Base-by-base conservation (phyloP, 2,329 filamentous ascomycete genomes). In the Hymenoscyphus scutula region DNA sequence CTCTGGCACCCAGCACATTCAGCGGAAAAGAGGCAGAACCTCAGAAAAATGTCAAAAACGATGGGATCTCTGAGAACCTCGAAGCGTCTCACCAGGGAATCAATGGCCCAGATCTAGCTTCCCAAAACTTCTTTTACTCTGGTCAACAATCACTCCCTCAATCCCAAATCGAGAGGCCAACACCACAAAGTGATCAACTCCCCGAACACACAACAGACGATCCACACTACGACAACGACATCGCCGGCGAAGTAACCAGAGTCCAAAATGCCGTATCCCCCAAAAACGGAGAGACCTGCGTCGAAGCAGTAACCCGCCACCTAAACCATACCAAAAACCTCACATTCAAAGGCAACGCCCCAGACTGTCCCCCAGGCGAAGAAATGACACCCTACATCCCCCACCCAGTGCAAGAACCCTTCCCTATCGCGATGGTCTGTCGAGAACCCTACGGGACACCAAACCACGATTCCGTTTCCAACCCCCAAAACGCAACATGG, bases 401-500 rank as follows among this genome's bases (percentile, higher is more conserved):
- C 0, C 78, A 85, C 25, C 77, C 78, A 0, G 72, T 75, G 0
- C 82, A 85, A 63, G 76, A 80, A 2, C 80, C 84, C 0, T 84
- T 91, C 17, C 88, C 89, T 0, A 90, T 92, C 66, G 89, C 89
- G 0, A 77, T 92, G 56, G 88, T 91, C 0, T 89, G 86, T 66
- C 83, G 90, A 2, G 80, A 84, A 23, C 88, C 90, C 0, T 89
- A 86, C 71, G 89, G 89, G 1, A 78, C 81, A 0, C 81, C 85
- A 1, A 89, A 84, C 67, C 84, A 88, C 61, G 77, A 79, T 19
- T 85, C 82, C 19, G 77, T 86, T 2, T 78, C 82, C 56, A 87
- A 86, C 2, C 90, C 90, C 0, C 90, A 94, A 69, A 92, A 94
- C 69, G 88, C 87, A 57, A 88, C 87, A 0, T 93, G 88, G 83